phyloP scores from a whole-genome alignment of 2,329 filamentous ascomycete genomes.

The Helotiales sp. region DNA sequence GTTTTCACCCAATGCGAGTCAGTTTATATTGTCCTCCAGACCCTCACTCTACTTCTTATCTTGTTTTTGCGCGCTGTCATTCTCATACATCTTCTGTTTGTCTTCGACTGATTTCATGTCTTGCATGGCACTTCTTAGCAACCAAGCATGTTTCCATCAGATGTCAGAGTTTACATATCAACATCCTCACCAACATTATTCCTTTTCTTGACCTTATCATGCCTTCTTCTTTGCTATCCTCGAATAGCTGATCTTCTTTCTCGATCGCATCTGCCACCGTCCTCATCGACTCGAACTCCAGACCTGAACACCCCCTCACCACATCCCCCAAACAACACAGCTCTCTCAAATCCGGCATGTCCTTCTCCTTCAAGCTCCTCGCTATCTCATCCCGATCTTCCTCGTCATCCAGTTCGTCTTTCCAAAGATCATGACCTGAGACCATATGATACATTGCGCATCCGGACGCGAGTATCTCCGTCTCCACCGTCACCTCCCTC shows the following conservation, averaged over 20 bases:
- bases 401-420: not conserved
- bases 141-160: too few species aligned
- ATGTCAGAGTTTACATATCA: too few species aligned
- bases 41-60: too few species aligned
- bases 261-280: not conserved
- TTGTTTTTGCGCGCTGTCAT: too few species aligned
- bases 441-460: not conserved
- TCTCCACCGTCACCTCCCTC: not conserved
- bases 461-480: not conserved
- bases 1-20: too few species aligned
- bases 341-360: not conserved
- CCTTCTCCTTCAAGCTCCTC: not conserved
- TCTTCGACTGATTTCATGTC: too few species aligned
- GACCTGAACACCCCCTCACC: not conserved
- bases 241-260: not conserved
- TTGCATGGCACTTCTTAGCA: too few species aligned
- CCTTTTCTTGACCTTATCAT: too few species aligned
- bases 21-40: too few species aligned
- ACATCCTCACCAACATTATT: too few species aligned
- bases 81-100: too few species aligned
- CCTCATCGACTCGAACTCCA: not conserved
- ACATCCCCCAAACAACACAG: not conserved
- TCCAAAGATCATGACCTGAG: not conserved
- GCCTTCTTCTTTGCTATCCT: not conserved
- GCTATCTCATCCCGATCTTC: not conserved